Evolutionary conservation across 139 green algal genomes (phyloP).

Genomic region (Yamagishiella unicocca): DNA sequence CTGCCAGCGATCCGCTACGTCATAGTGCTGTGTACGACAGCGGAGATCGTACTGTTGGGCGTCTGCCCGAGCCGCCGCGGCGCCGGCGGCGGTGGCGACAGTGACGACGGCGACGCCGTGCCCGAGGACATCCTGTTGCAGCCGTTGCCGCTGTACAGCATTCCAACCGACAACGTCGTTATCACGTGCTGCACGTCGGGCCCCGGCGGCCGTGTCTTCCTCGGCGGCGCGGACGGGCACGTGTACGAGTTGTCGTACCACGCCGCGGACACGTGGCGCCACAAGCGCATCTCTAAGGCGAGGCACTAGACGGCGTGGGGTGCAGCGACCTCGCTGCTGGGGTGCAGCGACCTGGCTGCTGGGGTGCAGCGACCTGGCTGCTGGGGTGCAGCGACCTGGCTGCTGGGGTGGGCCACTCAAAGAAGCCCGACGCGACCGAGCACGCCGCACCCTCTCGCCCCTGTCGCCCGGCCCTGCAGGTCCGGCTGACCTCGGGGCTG

Average conservation of each 20-base stretch:
- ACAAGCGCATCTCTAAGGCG: conserved; percentile 83
- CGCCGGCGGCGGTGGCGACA: not conserved
- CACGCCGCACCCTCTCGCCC: too few species aligned
- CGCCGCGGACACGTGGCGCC: conserved; percentile 74
- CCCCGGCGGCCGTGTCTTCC: conserved; percentile 86
- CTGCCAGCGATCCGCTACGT: conserved; percentile 89
- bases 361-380: not conserved
- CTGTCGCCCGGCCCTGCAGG: conserved; percentile 35
- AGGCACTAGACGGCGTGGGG: not conserved
- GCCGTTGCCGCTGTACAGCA: conserved; percentile 86
- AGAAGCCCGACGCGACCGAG: too few species aligned
- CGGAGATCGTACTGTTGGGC: conserved; percentile 92
- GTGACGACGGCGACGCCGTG: not conserved
- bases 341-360: not conserved
- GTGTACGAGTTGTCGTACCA: conserved; percentile 95
- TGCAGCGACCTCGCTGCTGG: not conserved
- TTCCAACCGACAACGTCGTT: conserved; percentile 85
- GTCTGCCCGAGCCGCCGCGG: conserved; percentile 71
- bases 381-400: not conserved
- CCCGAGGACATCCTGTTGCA: conserved; percentile 77
- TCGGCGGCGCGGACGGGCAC: conserved; percentile 91
- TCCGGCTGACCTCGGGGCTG: conserved; percentile 70
- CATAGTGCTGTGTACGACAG: conserved; percentile 93
- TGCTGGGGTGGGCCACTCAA: not conserved
- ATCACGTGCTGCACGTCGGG: conserved; percentile 78